A percentile compares a stretch with the other conserved stretches of the same genome.
These are phyloP conservation scores for Mycena albidolilacea DNA, from an alignment of 768 basidiomycete genomes.

Conservation along the genomic window DNA sequence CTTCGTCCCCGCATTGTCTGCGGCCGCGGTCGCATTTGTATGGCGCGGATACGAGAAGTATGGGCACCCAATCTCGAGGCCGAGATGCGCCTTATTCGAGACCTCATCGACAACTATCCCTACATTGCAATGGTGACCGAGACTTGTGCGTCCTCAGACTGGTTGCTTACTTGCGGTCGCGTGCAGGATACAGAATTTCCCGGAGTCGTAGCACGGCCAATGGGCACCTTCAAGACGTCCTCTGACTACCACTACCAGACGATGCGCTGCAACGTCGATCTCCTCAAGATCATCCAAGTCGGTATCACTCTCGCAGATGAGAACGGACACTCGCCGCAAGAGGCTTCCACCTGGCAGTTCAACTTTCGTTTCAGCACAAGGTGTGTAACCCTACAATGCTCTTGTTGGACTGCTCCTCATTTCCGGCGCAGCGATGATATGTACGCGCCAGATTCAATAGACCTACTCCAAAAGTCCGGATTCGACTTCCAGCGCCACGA, in stretches of 20 bases:
- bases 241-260: constrained; percentile 99
- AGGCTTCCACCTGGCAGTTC: constrained; percentile 98
- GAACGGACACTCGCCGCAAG: constrained; percentile 91
- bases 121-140: constrained; percentile 89
- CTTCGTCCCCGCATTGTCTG: constrained; percentile 12
- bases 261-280: constrained; percentile 99
- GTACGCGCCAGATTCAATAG: constrained; percentile 98
- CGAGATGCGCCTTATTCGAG: constrained; percentile 92
- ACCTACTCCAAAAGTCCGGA: constrained; percentile 93
- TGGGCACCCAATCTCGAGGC: constrained; percentile 94
- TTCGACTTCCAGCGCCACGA: constrained; percentile 96
- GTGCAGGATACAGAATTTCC: constrained; percentile 98
- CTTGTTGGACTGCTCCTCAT: background rate
- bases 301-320: constrained; percentile 96
- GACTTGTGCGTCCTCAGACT: constrained; percentile 41
- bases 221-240: constrained; percentile 95
- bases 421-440: constrained; percentile 88
- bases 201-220: constrained; percentile 97
- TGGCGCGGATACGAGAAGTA: constrained; percentile 94
- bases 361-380: constrained; percentile 95
- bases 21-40: constrained; percentile 42
- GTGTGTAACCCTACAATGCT: constrained; percentile 56
- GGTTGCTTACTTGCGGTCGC: constrained; percentile 43
- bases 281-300: constrained; percentile 97
- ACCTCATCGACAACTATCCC: constrained; percentile 90